Conservation (phyloP, 1,139 yeast species). For the Kodamaea sp. region DNA sequence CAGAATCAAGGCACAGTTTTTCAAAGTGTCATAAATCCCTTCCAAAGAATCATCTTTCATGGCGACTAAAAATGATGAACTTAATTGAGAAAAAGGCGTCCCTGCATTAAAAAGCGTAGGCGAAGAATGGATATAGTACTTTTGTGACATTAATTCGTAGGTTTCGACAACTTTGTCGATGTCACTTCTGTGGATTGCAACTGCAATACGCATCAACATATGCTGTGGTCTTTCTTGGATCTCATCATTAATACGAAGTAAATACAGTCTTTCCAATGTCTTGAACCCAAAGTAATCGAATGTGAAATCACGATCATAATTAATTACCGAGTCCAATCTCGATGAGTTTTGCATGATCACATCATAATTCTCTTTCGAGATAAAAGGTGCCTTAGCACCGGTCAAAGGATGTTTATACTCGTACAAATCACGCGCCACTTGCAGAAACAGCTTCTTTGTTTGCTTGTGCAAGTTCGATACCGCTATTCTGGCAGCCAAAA, state of each 20-base stretch:
- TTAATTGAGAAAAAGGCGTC: conserved; percentile 43
- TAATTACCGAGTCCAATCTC: conserved; percentile 67
- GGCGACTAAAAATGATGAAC: conserved; percentile 55
- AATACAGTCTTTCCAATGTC: conserved; percentile 48
- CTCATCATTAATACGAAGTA: conserved; percentile 31
- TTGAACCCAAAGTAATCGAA: conserved; percentile 47
- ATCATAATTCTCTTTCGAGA: conserved; percentile 65
- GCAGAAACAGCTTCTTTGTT: conserved; percentile 84
- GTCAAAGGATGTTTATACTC: conserved; percentile 73
- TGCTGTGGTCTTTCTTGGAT: conserved; percentile 51
- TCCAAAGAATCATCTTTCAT: conserved; percentile 59
- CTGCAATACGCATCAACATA: conserved; percentile 47
- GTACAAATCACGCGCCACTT: conserved; percentile 66
- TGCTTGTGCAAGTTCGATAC: conserved; percentile 89
- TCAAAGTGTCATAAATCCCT: conserved; percentile 53
- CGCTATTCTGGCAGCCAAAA: conserved; percentile 91
- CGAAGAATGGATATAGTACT: conserved; percentile 52
- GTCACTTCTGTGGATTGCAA: conserved; percentile 48
- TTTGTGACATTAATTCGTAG: conserved; percentile 48
- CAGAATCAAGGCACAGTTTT: conserved; percentile 53
- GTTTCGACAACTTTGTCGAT: conserved; percentile 43
- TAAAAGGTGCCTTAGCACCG: conserved; percentile 71
- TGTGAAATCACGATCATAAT: conserved; percentile 7
- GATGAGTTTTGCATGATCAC: conserved; percentile 62
- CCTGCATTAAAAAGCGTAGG: conserved; percentile 57